Evolutionary conservation across 164 flowering plant genomes (phyloP), one percentile per base, ranked within the genome.

Genomic region (Berberis vulgaris): DNA sequence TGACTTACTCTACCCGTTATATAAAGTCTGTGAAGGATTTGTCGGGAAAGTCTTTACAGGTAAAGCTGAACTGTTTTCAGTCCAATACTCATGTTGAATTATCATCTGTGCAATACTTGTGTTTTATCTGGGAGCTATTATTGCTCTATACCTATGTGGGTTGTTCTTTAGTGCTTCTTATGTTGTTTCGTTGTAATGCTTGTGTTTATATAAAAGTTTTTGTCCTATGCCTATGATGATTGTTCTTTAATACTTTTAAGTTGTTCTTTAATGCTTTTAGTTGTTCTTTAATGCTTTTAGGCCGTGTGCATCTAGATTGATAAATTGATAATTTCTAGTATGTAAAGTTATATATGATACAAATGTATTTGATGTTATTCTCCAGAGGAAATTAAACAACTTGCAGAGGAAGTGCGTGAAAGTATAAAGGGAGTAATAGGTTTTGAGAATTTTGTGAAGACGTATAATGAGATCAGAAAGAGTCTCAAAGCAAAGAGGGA

Each of bases 1-100:
- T 65, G 71, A 70, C 55, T 71, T 95, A 75, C 69, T 95, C 71
- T 64, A 79, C 9, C 94, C 97, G 0, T 62, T 95, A 49, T 95
- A 95, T 77, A 89, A 86, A 81, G 82, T 89, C 57, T 83, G 81
- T 66, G 94, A 95, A 82, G 99, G 96, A 65, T 88, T 77, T 80
- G 71, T 97, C 68, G 99, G 99, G 46, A 84, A 74, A 78, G 78
- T 81, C 45, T 68, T 91, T 38, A 38, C 86, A 54, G 99, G 99
- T 91, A 42, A 80, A 79, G 56, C 43, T 11, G 12, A 49, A 8
- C 5, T 41, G 43, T 26, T 10, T 10, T 7, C n/a, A 26, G 26
- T 26, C 26, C 26, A 26, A 26, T 26, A 26, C 26, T 26, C 26
- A 26, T 26, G 26, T 26, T 26, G 26, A 26, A 26, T 26, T 26